Conservation (phyloP, 2,329 filamentous ascomycete genomes). For the Metarhizium humberi region DNA sequence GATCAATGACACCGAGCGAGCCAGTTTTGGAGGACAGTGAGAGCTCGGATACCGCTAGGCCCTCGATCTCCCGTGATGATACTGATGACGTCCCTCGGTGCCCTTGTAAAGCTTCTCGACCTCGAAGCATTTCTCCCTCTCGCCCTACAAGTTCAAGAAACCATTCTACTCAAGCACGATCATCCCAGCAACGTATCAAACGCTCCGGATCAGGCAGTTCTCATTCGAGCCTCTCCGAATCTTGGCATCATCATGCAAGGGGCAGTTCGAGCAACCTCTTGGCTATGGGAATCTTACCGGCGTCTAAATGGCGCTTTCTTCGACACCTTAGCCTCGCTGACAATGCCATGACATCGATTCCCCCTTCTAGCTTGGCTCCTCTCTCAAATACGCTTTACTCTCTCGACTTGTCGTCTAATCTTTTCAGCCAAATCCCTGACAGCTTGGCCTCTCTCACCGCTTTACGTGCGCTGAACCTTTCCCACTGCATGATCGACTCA, state of each 20-base stretch:
- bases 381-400: conserved; percentile 84
- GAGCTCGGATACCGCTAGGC: conserved; percentile 20
- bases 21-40: conserved; percentile 34
- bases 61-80: conserved; percentile 37
- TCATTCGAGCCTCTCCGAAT: conserved; percentile 65
- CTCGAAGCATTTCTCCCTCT: conserved; percentile 71
- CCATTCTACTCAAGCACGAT: conserved; percentile 55
- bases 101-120: conserved; percentile 38
- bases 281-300: conserved; percentile 60
- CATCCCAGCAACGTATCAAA: conserved; percentile 67
- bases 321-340: conserved; percentile 87
- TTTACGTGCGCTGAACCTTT: conserved; percentile 85
- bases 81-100: conserved; percentile 35
- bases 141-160: conserved; percentile 70
- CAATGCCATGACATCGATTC: conserved; percentile 77
- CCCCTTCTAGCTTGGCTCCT: conserved; percentile 65
- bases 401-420: conserved; percentile 83
- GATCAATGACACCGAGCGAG: conserved; percentile 49
- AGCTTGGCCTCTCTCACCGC: conserved; percentile 77
- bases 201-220: conserved; percentile 90
- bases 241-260: conserved; percentile 49
- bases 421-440: conserved; percentile 91
- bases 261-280: conserved; percentile 74
- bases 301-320: conserved; percentile 90
- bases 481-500: conserved; percentile 95